Evolutionary conservation across 1,284 basidiomycete species (phyloP).

Genomic region (Ceraceosorus bombacis): DNA sequence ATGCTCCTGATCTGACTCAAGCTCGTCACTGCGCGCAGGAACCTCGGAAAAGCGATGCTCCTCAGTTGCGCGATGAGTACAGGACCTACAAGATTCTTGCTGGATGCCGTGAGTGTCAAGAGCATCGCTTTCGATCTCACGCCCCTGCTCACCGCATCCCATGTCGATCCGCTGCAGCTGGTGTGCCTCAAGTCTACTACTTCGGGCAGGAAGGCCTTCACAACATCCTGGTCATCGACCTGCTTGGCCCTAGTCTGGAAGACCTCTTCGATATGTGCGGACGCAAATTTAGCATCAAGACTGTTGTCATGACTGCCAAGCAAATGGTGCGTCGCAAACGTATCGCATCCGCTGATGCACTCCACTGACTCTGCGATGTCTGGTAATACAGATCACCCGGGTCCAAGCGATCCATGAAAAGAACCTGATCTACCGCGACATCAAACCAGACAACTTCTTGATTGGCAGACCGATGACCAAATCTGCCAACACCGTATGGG

Average conservation of each 20-base stretch:
- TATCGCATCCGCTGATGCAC: neutral
- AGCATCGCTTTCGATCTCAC: neutral
- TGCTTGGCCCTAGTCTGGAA: conserved; percentile 84
- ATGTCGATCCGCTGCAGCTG: conserved; percentile 54
- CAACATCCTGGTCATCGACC: conserved; percentile 92
- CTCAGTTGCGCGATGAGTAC: conserved; percentile 92
- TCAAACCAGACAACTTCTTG: conserved; percentile 95
- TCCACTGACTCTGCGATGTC: neutral
- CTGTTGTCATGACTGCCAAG: conserved; percentile 89
- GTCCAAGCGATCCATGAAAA: conserved; percentile 94
- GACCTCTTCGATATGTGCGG: conserved; percentile 95
- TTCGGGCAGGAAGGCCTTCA: conserved; percentile 96
- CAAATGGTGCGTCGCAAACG: conserved; percentile 69
- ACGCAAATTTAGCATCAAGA: conserved; percentile 87
- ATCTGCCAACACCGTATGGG: conserved; percentile 72
- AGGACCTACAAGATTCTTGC: conserved; percentile 90
- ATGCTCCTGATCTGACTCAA: neutral
- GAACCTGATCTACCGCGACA: conserved; percentile 93
- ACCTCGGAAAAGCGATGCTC: conserved; percentile 90
- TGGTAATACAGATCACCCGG: conserved; percentile 48
- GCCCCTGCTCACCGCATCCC: neutral
- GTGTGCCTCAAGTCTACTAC: conserved; percentile 92
- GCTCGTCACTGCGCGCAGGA: conserved; percentile 56
- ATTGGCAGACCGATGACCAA: conserved; percentile 85
- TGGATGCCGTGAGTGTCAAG: conserved; percentile 69